Percentiles rank a stretch among this genome's conserved stretches.
phyloP scores from a whole-genome alignment of 2,329 filamentous ascomycete species.

The Colletotrichum sp. region DNA sequence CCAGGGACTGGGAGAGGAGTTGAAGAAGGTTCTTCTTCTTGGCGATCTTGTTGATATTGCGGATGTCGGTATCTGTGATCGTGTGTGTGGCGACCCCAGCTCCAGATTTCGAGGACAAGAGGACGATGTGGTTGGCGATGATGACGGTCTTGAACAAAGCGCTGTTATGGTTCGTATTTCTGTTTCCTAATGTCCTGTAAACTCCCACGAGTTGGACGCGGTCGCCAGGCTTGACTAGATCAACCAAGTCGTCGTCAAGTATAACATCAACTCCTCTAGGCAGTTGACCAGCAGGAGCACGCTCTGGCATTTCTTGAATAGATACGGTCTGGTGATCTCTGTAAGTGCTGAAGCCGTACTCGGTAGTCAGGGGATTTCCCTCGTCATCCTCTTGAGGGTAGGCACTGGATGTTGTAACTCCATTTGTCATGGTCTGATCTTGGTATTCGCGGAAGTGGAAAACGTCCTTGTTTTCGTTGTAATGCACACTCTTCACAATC shows the following conservation, averaged over 20 bases:
- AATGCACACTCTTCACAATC: conserved; percentile 98
- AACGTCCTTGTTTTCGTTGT: conserved; percentile 83
- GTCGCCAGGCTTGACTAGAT: conserved; percentile 93
- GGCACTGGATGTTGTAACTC: conserved; percentile 85
- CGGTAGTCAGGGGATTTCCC: conserved; percentile 89
- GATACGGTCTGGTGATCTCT: conserved; percentile 97
- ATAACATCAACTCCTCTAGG: conserved; percentile 96
- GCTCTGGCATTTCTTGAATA: conserved; percentile 98
- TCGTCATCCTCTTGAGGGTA: conserved; percentile 95
- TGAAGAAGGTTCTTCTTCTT: conserved; percentile 96
- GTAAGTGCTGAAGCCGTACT: conserved; percentile 96
- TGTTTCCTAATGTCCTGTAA: conserved; percentile 91
- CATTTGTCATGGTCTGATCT: conserved; percentile 97
- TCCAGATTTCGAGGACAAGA: conserved; percentile 94
- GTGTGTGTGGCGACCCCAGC: conserved; percentile 90
- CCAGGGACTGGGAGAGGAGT: conserved; percentile 89
- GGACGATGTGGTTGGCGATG: conserved; percentile 91
- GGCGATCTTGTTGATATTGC: conserved; percentile 97
- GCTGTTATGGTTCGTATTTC: conserved; percentile 88
- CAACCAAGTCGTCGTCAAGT: conserved; percentile 94
- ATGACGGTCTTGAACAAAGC: conserved; percentile 95
- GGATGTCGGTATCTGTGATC: conserved; percentile 95
- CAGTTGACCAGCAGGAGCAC: conserved; percentile 92
- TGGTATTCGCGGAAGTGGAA: conserved; percentile 92
- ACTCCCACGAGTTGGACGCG: conserved; percentile 97